A percentile compares a stretch with the other conserved stretches of the same genome.
Conservation (phyloP, 164 flowering plant genomes). For the Liquidambar formosana region DNA sequence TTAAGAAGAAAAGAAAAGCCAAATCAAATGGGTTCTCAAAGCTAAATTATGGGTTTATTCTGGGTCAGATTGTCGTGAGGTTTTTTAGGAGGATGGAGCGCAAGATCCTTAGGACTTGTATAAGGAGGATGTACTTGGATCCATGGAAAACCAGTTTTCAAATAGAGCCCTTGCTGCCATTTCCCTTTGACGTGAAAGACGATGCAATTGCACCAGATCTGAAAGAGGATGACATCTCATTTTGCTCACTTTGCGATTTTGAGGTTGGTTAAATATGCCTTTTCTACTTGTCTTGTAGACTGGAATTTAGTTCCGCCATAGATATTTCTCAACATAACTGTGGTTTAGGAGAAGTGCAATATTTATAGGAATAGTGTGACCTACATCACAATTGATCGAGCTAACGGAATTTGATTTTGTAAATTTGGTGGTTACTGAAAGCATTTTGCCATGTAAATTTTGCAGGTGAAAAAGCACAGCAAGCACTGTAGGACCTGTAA, state of each 20-base stretch:
- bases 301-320: background rate
- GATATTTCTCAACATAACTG: background rate
- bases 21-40: constrained; percentile 35
- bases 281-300: background rate
- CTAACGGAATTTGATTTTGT: too few species aligned
- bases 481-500: constrained; percentile 95
- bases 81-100: constrained; percentile 71
- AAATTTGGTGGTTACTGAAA: too few species aligned
- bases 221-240: constrained; percentile 68
- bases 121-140: constrained; percentile 77
- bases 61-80: constrained; percentile 61
- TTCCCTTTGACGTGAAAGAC: constrained; percentile 67
- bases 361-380: too few species aligned
- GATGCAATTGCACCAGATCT: constrained; percentile 63
- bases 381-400: background rate
- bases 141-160: constrained; percentile 51
- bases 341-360: background rate
- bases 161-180: constrained; percentile 79
- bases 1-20: constrained; percentile 50
- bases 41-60: constrained; percentile 55
- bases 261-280: constrained; percentile 48
- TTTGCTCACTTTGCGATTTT: constrained; percentile 75
- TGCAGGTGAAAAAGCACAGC: constrained; percentile 82
- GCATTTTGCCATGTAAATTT: background rate
- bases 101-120: constrained; percentile 65